A percentile compares a stretch with the other conserved stretches of the same genome.
These are phyloP conservation scores for Trypanosoma lewisi DNA, from an alignment of 208 protist species.

Conservation along the genomic window DNA sequence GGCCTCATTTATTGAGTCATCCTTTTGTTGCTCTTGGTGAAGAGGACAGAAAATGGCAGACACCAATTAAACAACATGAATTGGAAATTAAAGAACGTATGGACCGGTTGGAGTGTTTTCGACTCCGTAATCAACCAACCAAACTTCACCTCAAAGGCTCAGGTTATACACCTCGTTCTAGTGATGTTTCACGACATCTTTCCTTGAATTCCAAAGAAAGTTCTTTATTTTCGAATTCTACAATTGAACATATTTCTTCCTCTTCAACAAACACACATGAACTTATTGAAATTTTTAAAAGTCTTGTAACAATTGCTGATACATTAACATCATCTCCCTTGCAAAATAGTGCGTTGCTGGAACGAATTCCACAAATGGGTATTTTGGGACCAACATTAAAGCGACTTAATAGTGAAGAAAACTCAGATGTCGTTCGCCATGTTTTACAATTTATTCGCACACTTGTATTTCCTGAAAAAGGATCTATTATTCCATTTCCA, in stretches of 20 bases:
- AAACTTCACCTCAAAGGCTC: constrained; percentile 4
- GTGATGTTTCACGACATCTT: background rate
- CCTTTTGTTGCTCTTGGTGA: constrained; percentile 82
- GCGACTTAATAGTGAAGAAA: constrained; percentile 35
- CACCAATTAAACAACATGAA: constrained; percentile 69
- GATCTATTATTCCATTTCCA: constrained; percentile 73
- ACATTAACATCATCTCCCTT: constrained; percentile 27
- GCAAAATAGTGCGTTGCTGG: constrained; percentile 25
- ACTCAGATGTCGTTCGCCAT: constrained; percentile 30
- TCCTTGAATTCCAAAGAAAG: constrained; percentile 18
- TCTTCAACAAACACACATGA: constrained; percentile 19
- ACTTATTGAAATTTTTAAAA: constrained; percentile 30
- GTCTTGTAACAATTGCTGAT: constrained; percentile 22
- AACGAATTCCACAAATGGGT: constrained; percentile 38
- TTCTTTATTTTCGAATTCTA: constrained; percentile 21
- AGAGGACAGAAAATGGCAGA: constrained; percentile 66
- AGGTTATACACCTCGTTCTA: constrained; percentile 1
- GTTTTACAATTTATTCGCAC: constrained; percentile 47
- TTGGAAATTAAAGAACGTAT: constrained; percentile 76
- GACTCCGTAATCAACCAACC: constrained; percentile 22
- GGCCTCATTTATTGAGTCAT: constrained; percentile 88
- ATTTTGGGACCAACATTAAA: constrained; percentile 37
- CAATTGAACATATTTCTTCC: constrained; percentile 20
- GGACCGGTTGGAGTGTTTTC: constrained; percentile 66
- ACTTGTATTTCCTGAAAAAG: constrained; percentile 72